phyloP scores from a whole-genome alignment of 176 grass and related monocot species.

The Sorghum bicolor region DNA sequence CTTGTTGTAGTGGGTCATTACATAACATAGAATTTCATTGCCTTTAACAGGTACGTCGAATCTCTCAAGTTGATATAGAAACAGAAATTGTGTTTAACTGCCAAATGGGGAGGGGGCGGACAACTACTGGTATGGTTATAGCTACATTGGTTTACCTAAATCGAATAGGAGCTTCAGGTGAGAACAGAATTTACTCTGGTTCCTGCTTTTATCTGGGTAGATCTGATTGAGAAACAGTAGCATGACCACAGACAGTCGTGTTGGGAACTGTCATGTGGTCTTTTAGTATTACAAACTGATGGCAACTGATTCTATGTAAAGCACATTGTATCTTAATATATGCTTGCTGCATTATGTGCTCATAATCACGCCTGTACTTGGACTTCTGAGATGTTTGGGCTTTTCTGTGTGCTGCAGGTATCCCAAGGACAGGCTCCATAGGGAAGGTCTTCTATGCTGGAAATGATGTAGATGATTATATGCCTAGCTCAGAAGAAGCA shows the following conservation, averaged over 20 bases:
- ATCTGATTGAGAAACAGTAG: conserved; percentile 20
- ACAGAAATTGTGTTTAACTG: conserved; percentile 99
- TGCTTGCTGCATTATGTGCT: not conserved
- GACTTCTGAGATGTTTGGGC: not conserved
- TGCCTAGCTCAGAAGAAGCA: conserved; percentile 86
- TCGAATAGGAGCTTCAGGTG: conserved; percentile 85
- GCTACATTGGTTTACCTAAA: conserved; percentile 97
- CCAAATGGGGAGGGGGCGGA: conserved; percentile 97
- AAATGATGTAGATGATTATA: conserved; percentile 69
- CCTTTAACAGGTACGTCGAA: conserved; percentile 71
- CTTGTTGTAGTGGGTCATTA: not conserved
- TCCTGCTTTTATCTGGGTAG: conserved; percentile 5
- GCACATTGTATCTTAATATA: conserved; percentile 20
- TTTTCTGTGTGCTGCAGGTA: conserved; percentile 48
- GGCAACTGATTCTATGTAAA: conserved; percentile 20
- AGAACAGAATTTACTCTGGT: conserved; percentile 20
- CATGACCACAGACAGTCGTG: conserved; percentile 3
- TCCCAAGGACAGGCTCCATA: conserved; percentile 80
- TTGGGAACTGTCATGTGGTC: conserved; percentile 13
- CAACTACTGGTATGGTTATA: conserved; percentile 99
- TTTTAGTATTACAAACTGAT: conserved; percentile 27
- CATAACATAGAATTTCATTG: conserved; percentile 27
- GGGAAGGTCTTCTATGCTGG: conserved; percentile 88
- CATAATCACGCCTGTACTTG: conserved; percentile 24
- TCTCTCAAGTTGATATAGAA: conserved; percentile 81